Conservation (phyloP, 352 stramenopile genomes). For the Peronosclerospora sorghi region DNA sequence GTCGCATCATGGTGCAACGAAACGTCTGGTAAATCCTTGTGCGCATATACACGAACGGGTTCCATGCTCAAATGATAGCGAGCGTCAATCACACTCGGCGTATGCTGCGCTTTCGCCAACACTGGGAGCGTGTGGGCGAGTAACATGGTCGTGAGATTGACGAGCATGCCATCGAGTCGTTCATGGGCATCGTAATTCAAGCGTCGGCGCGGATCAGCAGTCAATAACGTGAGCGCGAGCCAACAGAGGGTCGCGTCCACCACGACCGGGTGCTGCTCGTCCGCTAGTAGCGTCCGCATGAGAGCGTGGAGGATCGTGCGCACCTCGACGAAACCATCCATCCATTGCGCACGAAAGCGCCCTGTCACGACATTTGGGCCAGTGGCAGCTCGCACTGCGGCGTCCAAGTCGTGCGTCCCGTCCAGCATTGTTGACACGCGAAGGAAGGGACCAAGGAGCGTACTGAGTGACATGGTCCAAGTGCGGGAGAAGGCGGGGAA, state of each 20-base stretch:
- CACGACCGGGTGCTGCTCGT: slow-evolving; percentile 37
- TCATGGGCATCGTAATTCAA: slow-evolving; percentile 41
- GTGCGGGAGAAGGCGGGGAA: slow-evolving; percentile 32
- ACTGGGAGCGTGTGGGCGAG: slow-evolving; percentile 29
- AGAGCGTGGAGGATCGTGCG: slow-evolving; percentile 23
- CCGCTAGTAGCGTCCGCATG: slow-evolving; percentile 21
- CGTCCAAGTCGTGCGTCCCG: slow-evolving; percentile 36
- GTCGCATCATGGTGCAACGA: slow-evolving; percentile 15
- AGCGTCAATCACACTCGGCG: slow-evolving; percentile 24
- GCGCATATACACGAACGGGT: slow-evolving; percentile 37
- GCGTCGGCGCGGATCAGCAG: slow-evolving; percentile 32
- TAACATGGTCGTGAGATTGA: slow-evolving; percentile 49
- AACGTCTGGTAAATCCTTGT: slow-evolving; percentile 24
- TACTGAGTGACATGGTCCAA: slow-evolving; percentile 41
- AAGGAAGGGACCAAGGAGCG: slow-evolving; percentile 53
- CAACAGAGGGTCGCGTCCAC: slow-evolving; percentile 48
- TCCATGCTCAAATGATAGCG: slow-evolving; percentile 39
- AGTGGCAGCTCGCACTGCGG: slow-evolving; percentile 16
- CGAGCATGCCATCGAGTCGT: slow-evolving; percentile 51
- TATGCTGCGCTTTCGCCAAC: slow-evolving; percentile 18
- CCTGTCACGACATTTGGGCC: slow-evolving; percentile 11
- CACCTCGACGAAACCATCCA: slow-evolving; percentile 26
- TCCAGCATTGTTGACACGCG: slow-evolving; percentile 57
- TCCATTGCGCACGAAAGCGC: slow-evolving; percentile 39
- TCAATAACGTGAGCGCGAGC: slow-evolving; percentile 34